phyloP scores from a whole-genome alignment of 371 early-diverging fungal genomes.

The Cladochytrium tenue region DNA sequence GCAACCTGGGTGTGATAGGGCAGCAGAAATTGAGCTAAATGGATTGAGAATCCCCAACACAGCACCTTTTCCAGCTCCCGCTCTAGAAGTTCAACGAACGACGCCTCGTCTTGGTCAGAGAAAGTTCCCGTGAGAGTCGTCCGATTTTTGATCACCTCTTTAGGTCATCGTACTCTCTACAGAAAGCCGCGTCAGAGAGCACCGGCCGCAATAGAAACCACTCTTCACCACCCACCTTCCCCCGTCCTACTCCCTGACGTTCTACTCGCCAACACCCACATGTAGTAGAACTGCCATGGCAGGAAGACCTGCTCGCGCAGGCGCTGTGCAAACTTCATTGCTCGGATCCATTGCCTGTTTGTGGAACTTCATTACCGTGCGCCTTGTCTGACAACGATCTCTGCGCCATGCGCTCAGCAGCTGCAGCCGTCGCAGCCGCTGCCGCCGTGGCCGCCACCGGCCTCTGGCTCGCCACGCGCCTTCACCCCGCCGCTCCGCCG shows the following conservation, averaged over 20 bases:
- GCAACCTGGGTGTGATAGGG: slow-evolving; percentile 70
- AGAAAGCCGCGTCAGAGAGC: too few species aligned
- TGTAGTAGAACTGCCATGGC: slow-evolving; percentile 88
- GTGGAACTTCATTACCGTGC: too few species aligned
- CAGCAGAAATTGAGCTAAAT: neutral
- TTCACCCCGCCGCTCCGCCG: too few species aligned
- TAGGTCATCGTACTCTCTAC: slow-evolving; percentile 85
- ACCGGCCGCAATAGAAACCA: too few species aligned
- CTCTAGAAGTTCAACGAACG: slow-evolving; percentile 83
- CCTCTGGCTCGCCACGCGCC: too few species aligned
- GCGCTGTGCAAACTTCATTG: slow-evolving; percentile 94
- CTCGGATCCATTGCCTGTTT: neutral
- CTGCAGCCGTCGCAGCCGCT: too few species aligned
- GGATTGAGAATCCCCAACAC: neutral
- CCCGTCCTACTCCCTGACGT: too few species aligned
- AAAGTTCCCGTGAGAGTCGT: slow-evolving; percentile 56
- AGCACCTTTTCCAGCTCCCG: slow-evolving; percentile 88
- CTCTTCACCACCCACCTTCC: neutral
- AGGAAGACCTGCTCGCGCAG: slow-evolving; percentile 77
- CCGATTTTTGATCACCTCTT: slow-evolving; percentile 76
- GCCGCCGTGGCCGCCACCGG: too few species aligned
- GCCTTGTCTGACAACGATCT: too few species aligned
- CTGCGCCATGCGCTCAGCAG: too few species aligned
- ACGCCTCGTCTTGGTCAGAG: slow-evolving; percentile 77
- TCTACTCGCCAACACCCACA: slow-evolving; percentile 45